Evolutionary conservation across 176 grass and related monocot genomes (phyloP).

Genomic region (Rhynchospora tenuis): DNA sequence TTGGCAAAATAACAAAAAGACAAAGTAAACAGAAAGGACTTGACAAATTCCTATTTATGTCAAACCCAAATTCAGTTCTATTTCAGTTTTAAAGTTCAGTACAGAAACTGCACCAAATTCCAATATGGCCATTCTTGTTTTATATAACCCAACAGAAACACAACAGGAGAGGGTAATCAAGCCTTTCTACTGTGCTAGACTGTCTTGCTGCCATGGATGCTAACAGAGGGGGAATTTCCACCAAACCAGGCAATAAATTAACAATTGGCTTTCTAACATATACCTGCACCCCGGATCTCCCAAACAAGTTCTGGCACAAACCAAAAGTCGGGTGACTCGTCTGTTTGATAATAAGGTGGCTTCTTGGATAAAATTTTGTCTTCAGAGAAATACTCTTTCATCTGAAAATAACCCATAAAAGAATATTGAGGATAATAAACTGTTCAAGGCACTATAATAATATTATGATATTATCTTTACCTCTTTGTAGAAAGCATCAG

Average conservation of each 20-base stretch:
- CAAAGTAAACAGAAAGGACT: neutral
- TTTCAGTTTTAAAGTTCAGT: neutral
- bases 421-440: neutral
- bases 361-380: conserved; percentile 81
- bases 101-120: conserved; percentile 3
- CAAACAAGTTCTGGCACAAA: conserved; percentile 77
- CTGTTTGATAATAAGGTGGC: conserved; percentile 84
- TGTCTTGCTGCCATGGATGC: neutral
- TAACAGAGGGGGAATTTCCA: neutral
- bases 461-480: neutral
- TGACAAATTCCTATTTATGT: neutral
- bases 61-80: neutral
- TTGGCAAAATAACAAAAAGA: neutral
- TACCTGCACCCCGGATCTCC: conserved; percentile 90
- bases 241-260: neutral
- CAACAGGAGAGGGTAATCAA: neutral
- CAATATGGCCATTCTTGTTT: neutral
- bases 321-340: conserved; percentile 74
- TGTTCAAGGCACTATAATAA: neutral
- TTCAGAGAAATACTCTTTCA: conserved; percentile 72
- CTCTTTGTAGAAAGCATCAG: conserved; percentile 88
- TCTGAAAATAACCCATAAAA: conserved; percentile 28
- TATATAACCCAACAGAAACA: neutral
- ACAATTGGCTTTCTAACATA: neutral
- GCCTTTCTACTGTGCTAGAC: neutral